These are phyloP conservation scores for Parmelia sp. DNA, from an alignment of 495 filamentous ascomycete genomes.

Conservation along the genomic window DNA sequence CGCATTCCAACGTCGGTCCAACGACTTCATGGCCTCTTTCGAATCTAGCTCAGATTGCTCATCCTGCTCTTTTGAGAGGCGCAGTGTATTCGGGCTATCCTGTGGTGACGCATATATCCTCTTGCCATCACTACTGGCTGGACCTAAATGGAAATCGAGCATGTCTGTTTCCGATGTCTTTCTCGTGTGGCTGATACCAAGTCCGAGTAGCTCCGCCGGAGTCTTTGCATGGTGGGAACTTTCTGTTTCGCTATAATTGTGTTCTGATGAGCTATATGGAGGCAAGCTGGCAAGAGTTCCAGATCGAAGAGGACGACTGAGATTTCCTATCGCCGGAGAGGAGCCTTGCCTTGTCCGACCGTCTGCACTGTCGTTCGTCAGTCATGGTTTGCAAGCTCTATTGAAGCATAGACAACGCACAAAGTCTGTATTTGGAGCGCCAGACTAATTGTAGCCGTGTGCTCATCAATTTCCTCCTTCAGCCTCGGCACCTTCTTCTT, in stretches of 20 bases:
- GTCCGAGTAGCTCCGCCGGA: slow-evolving; percentile 9
- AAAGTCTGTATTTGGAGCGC: slow-evolving; percentile 9
- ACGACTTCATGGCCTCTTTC: slow-evolving; percentile 3
- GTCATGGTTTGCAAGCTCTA: neutral
- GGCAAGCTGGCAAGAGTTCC: slow-evolving; percentile 14
- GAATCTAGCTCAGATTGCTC: slow-evolving; percentile 1
- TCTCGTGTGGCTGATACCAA: neutral
- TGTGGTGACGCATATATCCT: slow-evolving; percentile 7
- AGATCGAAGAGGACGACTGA: slow-evolving; percentile 11
- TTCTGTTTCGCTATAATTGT: neutral
- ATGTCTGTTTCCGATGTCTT: neutral
- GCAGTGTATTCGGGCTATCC: slow-evolving; percentile 3
- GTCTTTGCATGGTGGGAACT: slow-evolving; percentile 8
- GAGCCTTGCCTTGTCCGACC: slow-evolving; percentile 10
- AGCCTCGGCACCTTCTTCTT: slow-evolving; percentile 11
- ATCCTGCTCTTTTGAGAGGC: neutral
- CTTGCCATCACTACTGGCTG: neutral
- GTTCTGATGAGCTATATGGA: slow-evolving; percentile 9
- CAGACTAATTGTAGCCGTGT: slow-evolving; percentile 5
- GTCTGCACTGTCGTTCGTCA: slow-evolving; percentile 15
- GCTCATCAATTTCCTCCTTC: slow-evolving; percentile 12
- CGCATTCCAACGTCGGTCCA: slow-evolving; percentile 5
- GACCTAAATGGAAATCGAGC: neutral
- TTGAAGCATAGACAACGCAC: slow-evolving; percentile 1
- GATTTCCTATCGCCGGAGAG: neutral